A percentile compares a stretch with the other conserved stretches of the same genome.
These are phyloP conservation scores for Blechomonas ayalai DNA, from an alignment of 208 protist species.

Conservation along the genomic window DNA sequence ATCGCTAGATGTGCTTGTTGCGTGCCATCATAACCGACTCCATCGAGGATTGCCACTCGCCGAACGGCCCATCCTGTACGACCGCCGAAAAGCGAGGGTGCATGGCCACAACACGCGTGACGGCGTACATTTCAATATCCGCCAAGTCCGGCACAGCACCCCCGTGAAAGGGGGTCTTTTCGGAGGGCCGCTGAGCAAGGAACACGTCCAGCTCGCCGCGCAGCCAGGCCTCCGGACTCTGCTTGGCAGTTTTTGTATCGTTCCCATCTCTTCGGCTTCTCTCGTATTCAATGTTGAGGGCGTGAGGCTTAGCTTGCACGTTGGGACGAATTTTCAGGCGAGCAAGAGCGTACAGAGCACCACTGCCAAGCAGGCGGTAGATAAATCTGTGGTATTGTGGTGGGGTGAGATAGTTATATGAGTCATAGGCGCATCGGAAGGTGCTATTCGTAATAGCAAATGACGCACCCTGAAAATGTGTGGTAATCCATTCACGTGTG, in stretches of 20 bases:
- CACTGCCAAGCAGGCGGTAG: conserved; percentile 46
- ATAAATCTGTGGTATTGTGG: conserved; percentile 36
- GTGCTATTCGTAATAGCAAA: conserved; percentile 62
- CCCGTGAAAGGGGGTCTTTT: conserved; percentile 49
- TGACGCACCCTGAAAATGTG: conserved; percentile 58
- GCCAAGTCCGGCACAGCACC: conserved; percentile 57
- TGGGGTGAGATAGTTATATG: conserved; percentile 47
- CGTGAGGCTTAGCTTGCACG: conserved; percentile 12
- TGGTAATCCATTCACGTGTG: conserved; percentile 62
- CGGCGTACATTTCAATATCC: conserved; percentile 77
- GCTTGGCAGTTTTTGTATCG: neutral
- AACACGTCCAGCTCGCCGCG: conserved; percentile 38
- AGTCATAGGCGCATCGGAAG: conserved; percentile 46
- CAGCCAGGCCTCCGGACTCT: conserved; percentile 29
- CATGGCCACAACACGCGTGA: conserved; percentile 44
- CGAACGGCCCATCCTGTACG: conserved; percentile 31
- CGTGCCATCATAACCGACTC: conserved; percentile 20
- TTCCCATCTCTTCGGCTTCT: neutral
- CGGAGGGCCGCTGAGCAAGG: conserved; percentile 13
- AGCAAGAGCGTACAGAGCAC: conserved; percentile 37
- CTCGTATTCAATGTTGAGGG: neutral
- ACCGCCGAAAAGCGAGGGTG: conserved; percentile 41
- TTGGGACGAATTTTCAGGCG: conserved; percentile 43
- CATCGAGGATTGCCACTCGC: conserved; percentile 61
- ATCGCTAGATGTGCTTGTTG: too few relatives aligned